Conservation (phyloP, 371 early-diverging fungal species). For the Coemansia sp. region DNA sequence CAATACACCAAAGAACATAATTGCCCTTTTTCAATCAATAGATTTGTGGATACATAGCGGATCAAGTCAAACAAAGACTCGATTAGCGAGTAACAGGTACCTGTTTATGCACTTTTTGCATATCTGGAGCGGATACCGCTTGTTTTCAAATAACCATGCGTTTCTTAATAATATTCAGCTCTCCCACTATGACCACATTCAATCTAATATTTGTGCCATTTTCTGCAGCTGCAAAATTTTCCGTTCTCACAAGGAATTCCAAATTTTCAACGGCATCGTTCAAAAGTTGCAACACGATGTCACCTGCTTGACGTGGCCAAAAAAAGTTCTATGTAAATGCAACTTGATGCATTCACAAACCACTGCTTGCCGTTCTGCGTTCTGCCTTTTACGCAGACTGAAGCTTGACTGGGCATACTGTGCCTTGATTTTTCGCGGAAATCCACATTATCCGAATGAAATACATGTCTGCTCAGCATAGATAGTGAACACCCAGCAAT, state of each 20-base stretch:
- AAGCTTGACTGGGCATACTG: neutral
- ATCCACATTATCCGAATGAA: neutral
- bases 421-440: neutral
- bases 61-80: neutral
- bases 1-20: constrained; percentile 1
- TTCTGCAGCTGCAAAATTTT: neutral
- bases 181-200: neutral
- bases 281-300: neutral
- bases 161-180: neutral
- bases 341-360: constrained; percentile 1
- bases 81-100: neutral
- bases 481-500: neutral
- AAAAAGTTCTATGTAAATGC: neutral
- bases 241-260: neutral
- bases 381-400: too few relatives aligned
- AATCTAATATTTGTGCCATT: neutral
- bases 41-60: neutral
- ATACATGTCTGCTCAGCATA: neutral
- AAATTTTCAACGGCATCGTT: neutral
- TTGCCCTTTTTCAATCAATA: neutral
- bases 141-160: neutral
- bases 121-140: neutral
- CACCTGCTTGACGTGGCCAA: too few relatives aligned
- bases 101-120: neutral
- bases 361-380: neutral